Evolutionary conservation across 345 rosid genomes (phyloP).

Genomic region (Firmiana major): DNA sequence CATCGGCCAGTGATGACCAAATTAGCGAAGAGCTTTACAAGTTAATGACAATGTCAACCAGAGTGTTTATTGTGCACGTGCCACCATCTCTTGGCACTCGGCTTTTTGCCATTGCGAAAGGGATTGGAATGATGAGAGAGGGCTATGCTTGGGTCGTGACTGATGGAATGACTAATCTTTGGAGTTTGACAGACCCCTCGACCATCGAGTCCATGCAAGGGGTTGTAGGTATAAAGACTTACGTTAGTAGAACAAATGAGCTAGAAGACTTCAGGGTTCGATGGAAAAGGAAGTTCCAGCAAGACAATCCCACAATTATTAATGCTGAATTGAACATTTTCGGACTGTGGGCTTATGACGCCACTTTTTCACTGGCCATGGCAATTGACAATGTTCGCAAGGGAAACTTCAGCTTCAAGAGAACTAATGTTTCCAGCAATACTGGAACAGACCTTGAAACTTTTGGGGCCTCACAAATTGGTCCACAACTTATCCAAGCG

Average conservation of each 20-base stretch:
- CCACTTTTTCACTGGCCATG: slow-evolving; percentile 38
- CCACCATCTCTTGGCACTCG: slow-evolving; percentile 28
- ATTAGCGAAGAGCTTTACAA: slow-evolving; percentile 48
- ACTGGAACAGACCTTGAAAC: slow-evolving; percentile 29
- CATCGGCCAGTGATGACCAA: slow-evolving; percentile 36
- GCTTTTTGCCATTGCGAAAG: slow-evolving; percentile 39
- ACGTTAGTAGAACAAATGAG: slow-evolving; percentile 21
- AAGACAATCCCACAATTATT: slow-evolving; percentile 9
- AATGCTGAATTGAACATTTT: slow-evolving; percentile 27
- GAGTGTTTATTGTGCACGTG: slow-evolving; percentile 58
- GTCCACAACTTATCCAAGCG: slow-evolving; percentile 31
- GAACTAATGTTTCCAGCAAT: slow-evolving; percentile 7
- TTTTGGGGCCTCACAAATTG: slow-evolving; percentile 39
- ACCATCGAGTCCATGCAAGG: slow-evolving; percentile 41
- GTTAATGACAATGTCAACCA: slow-evolving; percentile 42
- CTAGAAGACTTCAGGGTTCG: slow-evolving; percentile 23
- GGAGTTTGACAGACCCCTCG: slow-evolving; percentile 4
- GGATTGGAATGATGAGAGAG: slow-evolving; percentile 45
- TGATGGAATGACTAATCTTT: slow-evolving; percentile 25
- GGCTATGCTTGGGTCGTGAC: slow-evolving; percentile 53
- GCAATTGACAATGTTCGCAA: slow-evolving; percentile 45
- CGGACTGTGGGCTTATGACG: slow-evolving; percentile 55
- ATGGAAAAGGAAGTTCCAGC: slow-evolving; percentile 31
- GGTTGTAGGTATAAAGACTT: slow-evolving; percentile 35
- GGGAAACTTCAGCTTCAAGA: slow-evolving; percentile 20